Percentiles rank a stretch among this genome's conserved stretches.
phyloP scores from a whole-genome alignment of 257 asterid species.

The Schizonepeta tenuifolia region DNA sequence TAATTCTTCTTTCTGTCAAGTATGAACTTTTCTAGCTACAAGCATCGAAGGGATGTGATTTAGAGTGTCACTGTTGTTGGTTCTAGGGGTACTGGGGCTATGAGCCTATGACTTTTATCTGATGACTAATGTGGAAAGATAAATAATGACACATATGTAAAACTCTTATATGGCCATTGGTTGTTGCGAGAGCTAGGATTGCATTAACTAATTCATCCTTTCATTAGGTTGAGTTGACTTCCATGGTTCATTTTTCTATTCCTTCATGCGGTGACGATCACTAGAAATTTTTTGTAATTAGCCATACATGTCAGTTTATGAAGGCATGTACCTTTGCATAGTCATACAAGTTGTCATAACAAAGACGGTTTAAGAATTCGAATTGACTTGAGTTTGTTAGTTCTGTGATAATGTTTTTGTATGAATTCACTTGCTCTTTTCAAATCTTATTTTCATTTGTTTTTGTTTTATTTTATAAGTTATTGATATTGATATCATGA shows the following conservation, averaged over 20 bases:
- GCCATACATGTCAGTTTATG: conserved; percentile 8
- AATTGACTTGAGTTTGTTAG: background rate
- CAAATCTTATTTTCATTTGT: conserved; percentile 5
- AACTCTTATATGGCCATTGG: background rate
- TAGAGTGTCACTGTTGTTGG: background rate
- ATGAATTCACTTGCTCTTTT: conserved; percentile 16
- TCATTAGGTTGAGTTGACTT: conserved; percentile 24
- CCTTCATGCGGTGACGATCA: conserved; percentile 1
- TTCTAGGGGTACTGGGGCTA: background rate
- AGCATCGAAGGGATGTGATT: background rate
- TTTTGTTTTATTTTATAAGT: conserved; percentile 1
- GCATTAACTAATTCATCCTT: background rate
- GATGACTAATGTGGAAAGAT: background rate
- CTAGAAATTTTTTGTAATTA: background rate
- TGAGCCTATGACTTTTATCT: background rate
- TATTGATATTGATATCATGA: background rate
- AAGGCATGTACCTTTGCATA: background rate
- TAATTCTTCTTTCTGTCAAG: background rate
- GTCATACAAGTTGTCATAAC: conserved; percentile 14
- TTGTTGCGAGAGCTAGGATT: conserved; percentile 17
- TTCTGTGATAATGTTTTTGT: background rate
- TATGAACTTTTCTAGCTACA: conserved; percentile 1
- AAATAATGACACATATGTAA: conserved; percentile 12
- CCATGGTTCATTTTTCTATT: conserved; percentile 21
- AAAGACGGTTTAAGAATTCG: background rate